phyloP scores from a whole-genome alignment of 1,139 yeast species.

The Sugiyamaella neomexicana region DNA sequence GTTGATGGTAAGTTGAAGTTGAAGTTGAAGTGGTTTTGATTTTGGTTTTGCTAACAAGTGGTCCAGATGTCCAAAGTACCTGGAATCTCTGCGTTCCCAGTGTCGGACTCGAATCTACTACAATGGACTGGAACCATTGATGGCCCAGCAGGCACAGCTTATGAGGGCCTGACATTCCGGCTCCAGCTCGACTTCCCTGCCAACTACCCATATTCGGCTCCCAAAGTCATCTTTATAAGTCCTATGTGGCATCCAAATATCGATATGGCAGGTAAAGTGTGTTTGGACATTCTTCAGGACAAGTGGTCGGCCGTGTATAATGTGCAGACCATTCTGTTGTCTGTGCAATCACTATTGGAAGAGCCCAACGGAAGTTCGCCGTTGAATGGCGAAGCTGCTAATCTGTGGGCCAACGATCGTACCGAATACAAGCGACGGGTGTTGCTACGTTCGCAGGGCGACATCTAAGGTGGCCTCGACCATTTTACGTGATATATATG shows the following conservation, averaged over 20 bases:
- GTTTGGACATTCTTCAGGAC: constrained; percentile 55
- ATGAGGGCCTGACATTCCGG: constrained; percentile 56
- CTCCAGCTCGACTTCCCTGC: constrained; percentile 56
- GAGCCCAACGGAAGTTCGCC: constrained; percentile 58
- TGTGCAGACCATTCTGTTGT: constrained; percentile 58
- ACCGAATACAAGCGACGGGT: constrained; percentile 49
- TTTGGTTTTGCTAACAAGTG: neutral
- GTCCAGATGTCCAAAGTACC: constrained; percentile 48
- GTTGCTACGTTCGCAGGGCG: constrained; percentile 48
- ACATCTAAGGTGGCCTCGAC: constrained; percentile 16
- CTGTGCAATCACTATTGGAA: constrained; percentile 57
- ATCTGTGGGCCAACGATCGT: constrained; percentile 49
- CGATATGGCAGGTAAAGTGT: constrained; percentile 62
- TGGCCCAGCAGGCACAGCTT: constrained; percentile 64
- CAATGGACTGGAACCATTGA: constrained; percentile 63
- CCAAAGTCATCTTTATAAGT: constrained; percentile 58
- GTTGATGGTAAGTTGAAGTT: constrained; percentile 41
- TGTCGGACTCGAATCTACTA: constrained; percentile 52
- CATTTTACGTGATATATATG: constrained; percentile 1
- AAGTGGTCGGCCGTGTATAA: constrained; percentile 73
- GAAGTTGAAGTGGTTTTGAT: too few relatives aligned
- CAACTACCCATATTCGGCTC: constrained; percentile 63
- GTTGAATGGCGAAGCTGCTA: constrained; percentile 53
- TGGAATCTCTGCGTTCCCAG: constrained; percentile 56
- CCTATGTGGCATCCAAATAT: constrained; percentile 77